phyloP scores from a whole-genome alignment of 2,329 filamentous ascomycete genomes.

The Zymoseptoria crescenta region DNA sequence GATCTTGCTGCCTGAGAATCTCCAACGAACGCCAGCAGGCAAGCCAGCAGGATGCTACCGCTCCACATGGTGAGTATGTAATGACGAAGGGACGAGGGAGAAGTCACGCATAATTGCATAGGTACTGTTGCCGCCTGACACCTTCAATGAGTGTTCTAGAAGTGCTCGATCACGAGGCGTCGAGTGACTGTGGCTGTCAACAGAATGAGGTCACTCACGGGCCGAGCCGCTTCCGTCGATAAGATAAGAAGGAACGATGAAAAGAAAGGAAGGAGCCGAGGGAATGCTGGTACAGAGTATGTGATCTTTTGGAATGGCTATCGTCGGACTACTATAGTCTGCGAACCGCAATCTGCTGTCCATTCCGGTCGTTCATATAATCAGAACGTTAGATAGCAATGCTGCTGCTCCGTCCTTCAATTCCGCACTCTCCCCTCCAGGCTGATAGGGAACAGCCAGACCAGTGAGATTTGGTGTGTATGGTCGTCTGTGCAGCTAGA shows the following conservation, averaged over 20 bases:
- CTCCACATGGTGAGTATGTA: slow-evolving; percentile 13
- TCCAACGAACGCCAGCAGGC: slow-evolving; percentile 8
- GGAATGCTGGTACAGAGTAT: too few species aligned
- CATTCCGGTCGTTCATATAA: too few species aligned
- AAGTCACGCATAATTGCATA: neutral
- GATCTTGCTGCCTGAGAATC: slow-evolving; percentile 9
- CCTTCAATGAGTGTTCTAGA: neutral
- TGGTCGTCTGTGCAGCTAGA: too few species aligned
- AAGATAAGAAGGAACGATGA: neutral
- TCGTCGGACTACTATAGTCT: too few species aligned
- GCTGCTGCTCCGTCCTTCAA: neutral
- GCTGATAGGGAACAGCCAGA: neutral
- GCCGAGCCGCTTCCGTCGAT: neutral
- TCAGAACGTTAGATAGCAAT: neutral
- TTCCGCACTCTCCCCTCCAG: neutral
- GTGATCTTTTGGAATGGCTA: too few species aligned
- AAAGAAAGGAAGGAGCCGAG: too few species aligned
- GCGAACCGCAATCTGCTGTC: too few species aligned
- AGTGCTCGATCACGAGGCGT: neutral
- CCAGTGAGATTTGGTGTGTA: neutral
- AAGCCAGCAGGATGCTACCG: slow-evolving; percentile 16
- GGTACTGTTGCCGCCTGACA: neutral
- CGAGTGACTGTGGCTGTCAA: neutral
- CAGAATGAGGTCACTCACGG: neutral
- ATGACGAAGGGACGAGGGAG: neutral